phyloP scores from a whole-genome alignment of 768 basidiomycete genomes.

The Omphalotus guepiniiformis region DNA sequence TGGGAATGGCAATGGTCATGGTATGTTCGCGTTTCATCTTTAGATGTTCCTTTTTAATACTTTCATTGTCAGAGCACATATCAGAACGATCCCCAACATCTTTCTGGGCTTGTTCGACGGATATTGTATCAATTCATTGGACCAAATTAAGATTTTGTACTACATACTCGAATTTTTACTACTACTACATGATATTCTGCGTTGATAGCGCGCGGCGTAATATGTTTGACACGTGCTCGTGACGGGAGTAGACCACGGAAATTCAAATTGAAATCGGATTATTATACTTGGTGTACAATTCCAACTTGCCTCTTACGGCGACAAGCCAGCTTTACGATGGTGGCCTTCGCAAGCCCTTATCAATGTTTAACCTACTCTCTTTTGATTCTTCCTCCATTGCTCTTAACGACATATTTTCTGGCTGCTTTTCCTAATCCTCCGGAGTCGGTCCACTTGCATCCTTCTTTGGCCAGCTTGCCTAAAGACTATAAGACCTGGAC shows the following conservation, averaged over 20 bases:
- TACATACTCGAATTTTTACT: constrained; percentile 16
- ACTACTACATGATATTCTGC: neutral
- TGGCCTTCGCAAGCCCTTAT: constrained; percentile 4
- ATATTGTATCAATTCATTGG: constrained; percentile 89
- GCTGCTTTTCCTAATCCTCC: constrained; percentile 64
- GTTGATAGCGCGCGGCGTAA: neutral
- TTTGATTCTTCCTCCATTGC: constrained; percentile 55
- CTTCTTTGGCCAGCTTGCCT: constrained; percentile 61
- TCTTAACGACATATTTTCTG: constrained; percentile 58
- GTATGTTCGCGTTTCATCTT: constrained; percentile 31
- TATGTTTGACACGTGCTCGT: neutral
- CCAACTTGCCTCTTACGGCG: neutral
- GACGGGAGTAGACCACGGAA: neutral
- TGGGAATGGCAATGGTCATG: constrained; percentile 93
- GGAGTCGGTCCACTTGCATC: constrained; percentile 41
- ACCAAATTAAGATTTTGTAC: constrained; percentile 54
- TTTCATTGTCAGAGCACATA: constrained; percentile 58
- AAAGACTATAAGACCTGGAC: constrained; percentile 52
- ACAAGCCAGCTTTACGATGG: constrained; percentile 2
- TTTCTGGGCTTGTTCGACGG: constrained; percentile 75
- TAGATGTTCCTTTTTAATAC: neutral
- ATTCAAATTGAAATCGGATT: too few relatives aligned
- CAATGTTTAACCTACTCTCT: constrained; percentile 44
- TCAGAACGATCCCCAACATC: constrained; percentile 74
- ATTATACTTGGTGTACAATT: too few relatives aligned